Evolutionary conservation across 257 asterid genomes (phyloP).

Genomic region (Solanum etuberosum): DNA sequence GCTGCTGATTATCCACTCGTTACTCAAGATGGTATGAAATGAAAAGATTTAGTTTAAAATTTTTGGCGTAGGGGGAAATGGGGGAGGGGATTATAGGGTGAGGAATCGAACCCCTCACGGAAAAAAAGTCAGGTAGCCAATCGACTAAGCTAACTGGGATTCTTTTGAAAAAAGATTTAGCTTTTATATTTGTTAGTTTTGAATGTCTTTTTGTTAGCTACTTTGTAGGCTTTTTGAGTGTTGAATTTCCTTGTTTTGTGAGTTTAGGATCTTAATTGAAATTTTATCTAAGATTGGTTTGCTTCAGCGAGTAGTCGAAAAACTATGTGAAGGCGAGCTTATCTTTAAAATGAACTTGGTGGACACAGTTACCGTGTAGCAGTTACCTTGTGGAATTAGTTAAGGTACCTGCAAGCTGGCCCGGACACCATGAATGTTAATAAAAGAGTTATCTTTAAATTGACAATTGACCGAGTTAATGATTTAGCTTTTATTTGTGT

Average conservation of each 20-base stretch:
- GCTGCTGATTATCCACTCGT: constrained; percentile 78
- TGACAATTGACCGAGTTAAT: not conserved
- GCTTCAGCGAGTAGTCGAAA: not conserved
- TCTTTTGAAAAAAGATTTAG: not conserved
- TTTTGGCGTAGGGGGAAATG: not conserved
- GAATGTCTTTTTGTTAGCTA: not conserved
- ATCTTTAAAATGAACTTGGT: not conserved
- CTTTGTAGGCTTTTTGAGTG: not conserved
- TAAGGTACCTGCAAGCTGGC: not conserved
- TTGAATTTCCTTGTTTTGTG: not conserved
- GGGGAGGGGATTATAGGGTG: not conserved
- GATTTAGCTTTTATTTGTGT: not conserved
- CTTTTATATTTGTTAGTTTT: not conserved
- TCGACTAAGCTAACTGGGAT: not conserved
- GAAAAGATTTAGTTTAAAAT: too few species aligned
- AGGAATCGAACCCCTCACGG: not conserved
- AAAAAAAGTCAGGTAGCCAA: not conserved
- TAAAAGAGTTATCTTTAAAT: not conserved
- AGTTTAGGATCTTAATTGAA: not conserved
- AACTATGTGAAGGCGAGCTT: not conserved
- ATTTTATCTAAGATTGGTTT: not conserved
- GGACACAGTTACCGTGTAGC: not conserved
- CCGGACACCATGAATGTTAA: not conserved
- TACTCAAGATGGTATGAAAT: constrained; percentile 70
- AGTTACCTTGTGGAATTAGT: not conserved